Base-by-base conservation (phyloP, 73 alveolate genomes). In the Urostyla sp. region DNA sequence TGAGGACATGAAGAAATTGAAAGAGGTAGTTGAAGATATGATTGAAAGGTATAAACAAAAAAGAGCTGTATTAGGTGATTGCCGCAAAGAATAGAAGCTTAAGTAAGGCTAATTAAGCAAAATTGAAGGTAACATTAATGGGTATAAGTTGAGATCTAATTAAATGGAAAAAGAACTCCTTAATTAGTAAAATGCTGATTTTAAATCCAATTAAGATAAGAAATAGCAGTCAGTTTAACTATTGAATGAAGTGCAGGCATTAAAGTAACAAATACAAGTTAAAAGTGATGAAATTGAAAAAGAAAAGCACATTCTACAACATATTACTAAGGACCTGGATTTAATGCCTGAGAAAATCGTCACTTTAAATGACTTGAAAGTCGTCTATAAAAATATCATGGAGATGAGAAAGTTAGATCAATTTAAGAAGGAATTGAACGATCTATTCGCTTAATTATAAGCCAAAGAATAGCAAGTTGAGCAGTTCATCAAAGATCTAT, bases 291-390 rank as follows among this genome's bases (percentile, higher is more conserved):
- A 63, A 20, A 26, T 63, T n/a, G 79, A 63, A 0, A 32, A 63
- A 21, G 15, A 63, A 40, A 63, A 63, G 26, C 20, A 43, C 10
- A 35, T 31, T 6, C 50, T 63, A 43, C 79, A 63, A 26, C 21
- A 20, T 11, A 18, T 31, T 1, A 63, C 79, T 18, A 44, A 27
- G 7, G 79, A 63, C 20, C n/a, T 63, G 15, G 44, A 27, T 40
- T 20, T 63, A 21, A 63, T 63, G 21, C 61, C 61, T 13, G 79
- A 63, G 21, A 63, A 63, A 28, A 63, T 63, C 24, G 79, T 63
- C 10, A 10, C 79, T 28, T 23, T 63, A 2, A 60, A 63, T 6
- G 50, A 63, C 7, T 60, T 63, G 26, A 63, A 63, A 37, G 44
- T 11, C 21, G 44, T 63, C 24, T 48, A 43, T 15, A 11, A 16